Evolutionary conservation across 345 rosid genomes (phyloP), one percentile per base, ranked within the genome.

Genomic region (Arabidopsis suecica): DNA sequence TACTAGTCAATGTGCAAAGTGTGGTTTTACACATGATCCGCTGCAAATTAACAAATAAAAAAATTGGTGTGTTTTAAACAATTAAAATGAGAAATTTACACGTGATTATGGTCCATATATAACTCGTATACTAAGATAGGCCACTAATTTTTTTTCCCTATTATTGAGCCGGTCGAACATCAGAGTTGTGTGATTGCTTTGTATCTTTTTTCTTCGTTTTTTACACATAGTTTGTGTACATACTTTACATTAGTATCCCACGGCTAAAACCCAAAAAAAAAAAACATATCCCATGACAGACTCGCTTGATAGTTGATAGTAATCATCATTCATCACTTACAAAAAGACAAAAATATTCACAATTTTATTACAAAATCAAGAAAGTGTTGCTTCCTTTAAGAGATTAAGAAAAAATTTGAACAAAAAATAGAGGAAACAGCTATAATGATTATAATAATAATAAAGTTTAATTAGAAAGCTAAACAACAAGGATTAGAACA

Each of bases 401-500:
- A 45, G 37, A 62, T 61, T n/a, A 64, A 54, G 30, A 64, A 38
- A 45, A 77, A 71, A 57, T 3, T 28, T 45, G 20, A 33, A 77
- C 50, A 63, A 48, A 71, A 56, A 28, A 18, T 3, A 60, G 25
- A 55, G 13, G 56, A 70, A 64, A 76, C 49, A 77, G 42, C 66
- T 63, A 77, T 69, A 55, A 12, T 70, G 6, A 22, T 64, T 44
- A 20, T 36, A 64, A 54, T 74, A 65, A 76, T 25, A 28, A 14
- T 32, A 48, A 77, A 18, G 80, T 56, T 83, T 86, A 16, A 16
- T 16, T 16, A 88, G 73, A 81, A 83, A 45, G 75, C 79, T 65
- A 83, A 72, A 81, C 86, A 87, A 51, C 91, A 82, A 44, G 87
- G 88, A 60, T 82, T 82, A 79, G 89, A 86, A 54, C 85, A 84